Conservation (phyloP, 2,329 filamentous ascomycete species). For the Alternaria burnsii region DNA sequence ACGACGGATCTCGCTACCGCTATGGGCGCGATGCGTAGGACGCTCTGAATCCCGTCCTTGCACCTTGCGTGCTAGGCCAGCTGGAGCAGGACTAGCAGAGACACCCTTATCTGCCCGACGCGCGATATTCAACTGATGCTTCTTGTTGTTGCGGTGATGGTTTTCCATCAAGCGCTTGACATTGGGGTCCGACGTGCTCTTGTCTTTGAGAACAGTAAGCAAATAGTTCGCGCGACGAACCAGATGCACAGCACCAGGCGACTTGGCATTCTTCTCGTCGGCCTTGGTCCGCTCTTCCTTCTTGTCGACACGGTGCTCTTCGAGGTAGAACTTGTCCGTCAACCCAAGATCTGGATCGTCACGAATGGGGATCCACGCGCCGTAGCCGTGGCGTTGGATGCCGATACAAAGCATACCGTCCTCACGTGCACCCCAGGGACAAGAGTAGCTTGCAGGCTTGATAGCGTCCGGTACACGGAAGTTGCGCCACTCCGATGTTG, state of each 20-base stretch:
- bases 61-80: constrained; percentile 47
- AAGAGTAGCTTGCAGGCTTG: constrained; percentile 90
- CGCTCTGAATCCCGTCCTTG: constrained; percentile 49
- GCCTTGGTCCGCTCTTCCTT: constrained; percentile 88
- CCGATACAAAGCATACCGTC: constrained; percentile 97
- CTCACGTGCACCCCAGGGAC: constrained; percentile 89
- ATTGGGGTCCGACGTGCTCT: constrained; percentile 74
- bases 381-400: constrained; percentile 92
- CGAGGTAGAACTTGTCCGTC: constrained; percentile 90
- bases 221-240: constrained; percentile 95
- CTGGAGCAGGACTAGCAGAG: constrained; percentile 75
- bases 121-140: constrained; percentile 65
- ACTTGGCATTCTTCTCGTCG: constrained; percentile 77
- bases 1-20: constrained; percentile 49
- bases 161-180: constrained; percentile 87
- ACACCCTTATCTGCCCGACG: constrained; percentile 67
- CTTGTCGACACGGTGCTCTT: constrained; percentile 97
- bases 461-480: constrained; percentile 92
- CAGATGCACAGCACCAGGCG: constrained; percentile 95
- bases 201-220: constrained; percentile 91
- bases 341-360: constrained; percentile 89
- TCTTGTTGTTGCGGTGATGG: constrained; percentile 94
- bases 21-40: constrained; percentile 48
- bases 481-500: constrained; percentile 71
- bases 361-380: constrained; percentile 92